A percentile compares a stretch with the other conserved stretches of the same genome.
Conservation (phyloP, 768 basidiomycete species). For the Dioszegia aurantiaca region DNA sequence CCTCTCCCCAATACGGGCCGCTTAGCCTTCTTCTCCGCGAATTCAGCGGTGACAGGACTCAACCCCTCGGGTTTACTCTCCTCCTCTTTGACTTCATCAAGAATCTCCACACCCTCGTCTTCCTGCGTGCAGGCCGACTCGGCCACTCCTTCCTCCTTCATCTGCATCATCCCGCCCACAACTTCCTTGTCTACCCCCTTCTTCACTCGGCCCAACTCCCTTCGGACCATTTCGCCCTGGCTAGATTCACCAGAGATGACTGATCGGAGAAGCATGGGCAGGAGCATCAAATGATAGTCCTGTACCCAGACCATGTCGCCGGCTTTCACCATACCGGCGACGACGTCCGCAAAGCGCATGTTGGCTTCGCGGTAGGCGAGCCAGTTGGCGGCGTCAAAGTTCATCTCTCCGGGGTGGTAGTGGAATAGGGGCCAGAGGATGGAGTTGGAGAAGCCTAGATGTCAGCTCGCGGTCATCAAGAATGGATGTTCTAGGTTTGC, state of each 20-base stretch:
- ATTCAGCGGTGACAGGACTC: not conserved
- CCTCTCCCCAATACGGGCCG: constrained; percentile 29
- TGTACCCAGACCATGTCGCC: constrained; percentile 99
- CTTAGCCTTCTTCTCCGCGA: constrained; percentile 56
- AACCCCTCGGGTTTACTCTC: too few relatives aligned
- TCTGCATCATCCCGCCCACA: constrained; percentile 43
- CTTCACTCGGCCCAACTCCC: constrained; percentile 56
- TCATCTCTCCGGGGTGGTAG: constrained; percentile 99
- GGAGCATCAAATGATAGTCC: constrained; percentile 70
- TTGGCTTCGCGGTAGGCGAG: constrained; percentile 96
- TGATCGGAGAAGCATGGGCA: constrained; percentile 89
- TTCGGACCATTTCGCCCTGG: constrained; percentile 48
- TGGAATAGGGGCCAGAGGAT: constrained; percentile 99
- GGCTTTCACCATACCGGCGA: constrained; percentile 70
- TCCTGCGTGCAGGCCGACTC: not conserved
- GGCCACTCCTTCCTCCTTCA: constrained; percentile 18
- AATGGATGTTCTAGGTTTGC: too few relatives aligned
- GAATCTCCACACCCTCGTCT: constrained; percentile 45
- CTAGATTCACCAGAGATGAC: constrained; percentile 58
- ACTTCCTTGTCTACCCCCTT: constrained; percentile 49
- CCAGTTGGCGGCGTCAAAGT: constrained; percentile 99
- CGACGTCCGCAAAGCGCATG: constrained; percentile 85
- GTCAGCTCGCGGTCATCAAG: too few relatives aligned
- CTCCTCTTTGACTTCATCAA: constrained; percentile 60
- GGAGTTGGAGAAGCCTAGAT: constrained; percentile 84